Base-by-base conservation (phyloP, 192 early-diverging fungal species). In the Spinellus fusiger region DNA sequence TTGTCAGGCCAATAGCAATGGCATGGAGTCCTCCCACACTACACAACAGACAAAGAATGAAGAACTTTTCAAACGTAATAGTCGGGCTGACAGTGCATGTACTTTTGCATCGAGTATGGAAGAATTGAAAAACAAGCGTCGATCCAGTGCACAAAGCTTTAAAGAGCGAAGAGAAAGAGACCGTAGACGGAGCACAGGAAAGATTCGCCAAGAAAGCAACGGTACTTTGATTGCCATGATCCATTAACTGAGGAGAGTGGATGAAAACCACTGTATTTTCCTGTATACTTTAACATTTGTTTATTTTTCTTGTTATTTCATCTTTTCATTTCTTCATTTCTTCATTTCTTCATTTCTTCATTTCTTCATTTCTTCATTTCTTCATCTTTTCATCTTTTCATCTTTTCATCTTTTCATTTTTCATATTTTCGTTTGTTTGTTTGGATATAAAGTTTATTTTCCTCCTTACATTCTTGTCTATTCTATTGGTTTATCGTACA, bases 161-260 rank as follows among this genome's bases (percentile, higher is more conserved):
- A 56, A 62, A 29, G 69, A 71, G 57, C 46, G 69, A 32, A 56
- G 69, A 7, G 69, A 71, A 23, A 50, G 69, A n/a, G 69, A 71
- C 52, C 35, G 69, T 26, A 65, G 59, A 33, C 64, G 58, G 25
- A 49, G 64, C 18, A 32, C 40, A 18, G 40, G 40, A 44, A 44
- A 44, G 40, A 44, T 44, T 10, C 40, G 40, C 40, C 40, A 44
- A 18, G 40, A 44, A 44, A 44, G 40, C 40, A 44, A 44, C 40
- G 40, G 40, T 12, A 10, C 40, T 2, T 18, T 44, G 4, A 44
- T 44, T n/a, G 40, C 40, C 13, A 44, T 18, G 4, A 44, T 18
- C 2, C 15, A 44, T 44, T 44, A 10, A n/a, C n/a, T n/a, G n/a
- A n/a, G n/a, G n/a, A n/a, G n/a, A n/a, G n/a, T n/a, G n/a, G n/a